These are phyloP conservation scores for Nitzschia putrida DNA, from an alignment of 108 stramenopile species.

Conservation along the genomic window DNA sequence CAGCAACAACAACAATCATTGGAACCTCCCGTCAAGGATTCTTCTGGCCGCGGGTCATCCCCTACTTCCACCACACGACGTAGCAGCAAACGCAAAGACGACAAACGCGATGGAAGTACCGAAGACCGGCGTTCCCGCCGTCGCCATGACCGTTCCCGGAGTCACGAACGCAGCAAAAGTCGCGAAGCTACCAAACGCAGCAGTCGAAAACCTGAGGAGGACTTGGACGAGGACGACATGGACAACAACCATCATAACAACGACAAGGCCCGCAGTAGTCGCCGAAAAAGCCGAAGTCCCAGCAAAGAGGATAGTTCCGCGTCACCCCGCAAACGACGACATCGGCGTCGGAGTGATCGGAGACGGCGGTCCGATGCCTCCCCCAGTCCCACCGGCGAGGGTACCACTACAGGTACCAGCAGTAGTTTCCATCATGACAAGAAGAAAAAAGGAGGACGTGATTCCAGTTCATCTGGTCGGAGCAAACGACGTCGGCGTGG, in stretches of 20 bases:
- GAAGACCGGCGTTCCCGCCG: slow-evolving; percentile 7
- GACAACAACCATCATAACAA: slow-evolving; percentile 5
- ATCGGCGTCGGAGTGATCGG: slow-evolving; percentile 19
- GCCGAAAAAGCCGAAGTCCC: slow-evolving; percentile 5
- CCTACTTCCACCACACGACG: slow-evolving; percentile 14
- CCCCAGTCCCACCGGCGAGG: slow-evolving; percentile 5
- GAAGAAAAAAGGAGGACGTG: slow-evolving; percentile 29
- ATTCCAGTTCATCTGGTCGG: slow-evolving; percentile 7
- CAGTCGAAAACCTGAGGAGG: neutral
- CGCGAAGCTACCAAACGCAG: slow-evolving; percentile 17
- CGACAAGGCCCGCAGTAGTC: neutral
- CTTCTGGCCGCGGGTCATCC: neutral
- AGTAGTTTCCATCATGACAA: slow-evolving; percentile 7
- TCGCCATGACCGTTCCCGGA: slow-evolving; percentile 21
- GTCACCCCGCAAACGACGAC: slow-evolving; percentile 16
- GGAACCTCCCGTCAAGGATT: neutral
- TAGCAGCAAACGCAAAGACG: slow-evolving; percentile 17
- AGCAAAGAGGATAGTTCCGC: neutral
- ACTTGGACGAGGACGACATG: neutral
- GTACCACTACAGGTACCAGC: slow-evolving; percentile 6
- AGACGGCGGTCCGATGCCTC: slow-evolving; percentile 27
- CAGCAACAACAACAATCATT: neutral
- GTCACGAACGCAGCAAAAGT: slow-evolving; percentile 22
- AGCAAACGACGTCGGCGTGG: slow-evolving; percentile 9
- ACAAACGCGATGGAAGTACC: slow-evolving; percentile 8